A percentile compares a stretch with the other conserved stretches of the same genome.
phyloP scores from a whole-genome alignment of 768 basidiomycete species.

The Tricholomella constricta region DNA sequence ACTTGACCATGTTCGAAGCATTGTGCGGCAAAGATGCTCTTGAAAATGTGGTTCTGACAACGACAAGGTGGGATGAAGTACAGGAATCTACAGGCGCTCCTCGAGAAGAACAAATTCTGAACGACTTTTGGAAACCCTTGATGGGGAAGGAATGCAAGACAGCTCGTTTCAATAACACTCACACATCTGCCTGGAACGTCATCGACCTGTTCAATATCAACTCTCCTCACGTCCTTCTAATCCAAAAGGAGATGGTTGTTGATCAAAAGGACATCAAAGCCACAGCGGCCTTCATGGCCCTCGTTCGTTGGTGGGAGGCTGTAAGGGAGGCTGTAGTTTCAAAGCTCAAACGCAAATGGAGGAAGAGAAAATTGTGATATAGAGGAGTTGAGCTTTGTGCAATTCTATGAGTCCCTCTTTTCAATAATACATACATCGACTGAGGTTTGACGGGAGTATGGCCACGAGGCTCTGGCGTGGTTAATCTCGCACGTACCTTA shows the following conservation, averaged over 20 bases:
- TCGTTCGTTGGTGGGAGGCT: constrained; percentile 10
- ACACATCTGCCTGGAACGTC: constrained; percentile 37
- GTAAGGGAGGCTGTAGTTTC: constrained; percentile 6
- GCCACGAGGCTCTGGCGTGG: background rate
- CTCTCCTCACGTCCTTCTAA: constrained; percentile 14
- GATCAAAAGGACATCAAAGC: constrained; percentile 17
- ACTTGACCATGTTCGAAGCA: constrained; percentile 48
- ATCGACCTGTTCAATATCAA: constrained; percentile 31
- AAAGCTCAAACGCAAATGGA: background rate
- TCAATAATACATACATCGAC: too few relatives aligned
- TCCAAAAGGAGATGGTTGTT: constrained; percentile 29
- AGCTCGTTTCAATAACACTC: constrained; percentile 35
- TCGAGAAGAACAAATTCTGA: constrained; percentile 42
- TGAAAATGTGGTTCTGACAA: constrained; percentile 47
- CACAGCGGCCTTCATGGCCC: constrained; percentile 9
- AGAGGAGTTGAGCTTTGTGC: too few relatives aligned
- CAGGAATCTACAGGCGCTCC: constrained; percentile 29
- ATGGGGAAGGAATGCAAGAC: constrained; percentile 40
- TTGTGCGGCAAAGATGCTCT: constrained; percentile 48
- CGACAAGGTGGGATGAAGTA: constrained; percentile 49
- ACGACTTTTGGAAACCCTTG: constrained; percentile 46
- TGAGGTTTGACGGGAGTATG: too few relatives aligned
- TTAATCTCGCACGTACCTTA: too few relatives aligned
- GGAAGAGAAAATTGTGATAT: background rate
- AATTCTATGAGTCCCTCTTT: too few relatives aligned